These are phyloP conservation scores for Salinomyces thailandicus DNA, from an alignment of 2,329 filamentous ascomycete genomes.

Conservation along the genomic window DNA sequence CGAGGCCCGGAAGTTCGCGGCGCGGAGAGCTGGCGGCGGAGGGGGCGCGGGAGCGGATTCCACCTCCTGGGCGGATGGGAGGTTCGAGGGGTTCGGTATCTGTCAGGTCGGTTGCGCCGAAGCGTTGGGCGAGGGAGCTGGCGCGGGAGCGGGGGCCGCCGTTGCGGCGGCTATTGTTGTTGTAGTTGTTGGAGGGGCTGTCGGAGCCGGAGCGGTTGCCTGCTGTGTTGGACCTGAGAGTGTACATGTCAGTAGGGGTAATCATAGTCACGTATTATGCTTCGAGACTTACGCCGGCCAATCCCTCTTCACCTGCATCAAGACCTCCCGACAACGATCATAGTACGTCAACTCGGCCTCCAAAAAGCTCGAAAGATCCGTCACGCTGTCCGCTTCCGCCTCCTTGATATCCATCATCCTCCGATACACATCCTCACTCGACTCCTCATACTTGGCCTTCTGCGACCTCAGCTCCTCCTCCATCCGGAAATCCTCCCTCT, in stretches of 20 bases:
- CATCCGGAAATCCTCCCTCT: conserved; percentile 83
- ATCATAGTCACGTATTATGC: too few relatives aligned
- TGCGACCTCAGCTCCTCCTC: conserved; percentile 86
- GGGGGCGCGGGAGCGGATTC: conserved; percentile 40
- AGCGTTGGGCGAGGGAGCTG: conserved; percentile 52
- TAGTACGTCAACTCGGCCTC: conserved; percentile 87
- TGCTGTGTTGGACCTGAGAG: conserved; percentile 3
- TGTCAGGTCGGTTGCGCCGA: conserved; percentile 39
- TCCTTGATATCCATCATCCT: conserved; percentile 97
- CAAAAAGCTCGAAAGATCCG: conserved; percentile 68
- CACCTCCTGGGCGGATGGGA: conserved; percentile 41
- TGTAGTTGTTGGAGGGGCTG: conserved; percentile 21
- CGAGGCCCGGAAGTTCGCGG: conserved; percentile 33
- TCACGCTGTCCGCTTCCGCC: conserved; percentile 70
- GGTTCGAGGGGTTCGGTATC: conserved; percentile 47
- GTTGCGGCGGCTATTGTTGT: conserved; percentile 29
- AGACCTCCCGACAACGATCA: conserved; percentile 77
- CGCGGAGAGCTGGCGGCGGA: conserved; percentile 33
- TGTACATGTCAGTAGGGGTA: conserved; percentile 4
- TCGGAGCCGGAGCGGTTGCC: conserved; percentile 17
- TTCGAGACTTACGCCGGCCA: conserved; percentile 52
- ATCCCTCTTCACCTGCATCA: conserved; percentile 57
- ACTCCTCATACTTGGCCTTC: conserved; percentile 94
- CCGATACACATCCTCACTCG: conserved; percentile 79
- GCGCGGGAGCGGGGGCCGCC: conserved; percentile 43